Evolutionary conservation across 352 stramenopile genomes (phyloP).

Genomic region (Phytopythium sindhum): DNA sequence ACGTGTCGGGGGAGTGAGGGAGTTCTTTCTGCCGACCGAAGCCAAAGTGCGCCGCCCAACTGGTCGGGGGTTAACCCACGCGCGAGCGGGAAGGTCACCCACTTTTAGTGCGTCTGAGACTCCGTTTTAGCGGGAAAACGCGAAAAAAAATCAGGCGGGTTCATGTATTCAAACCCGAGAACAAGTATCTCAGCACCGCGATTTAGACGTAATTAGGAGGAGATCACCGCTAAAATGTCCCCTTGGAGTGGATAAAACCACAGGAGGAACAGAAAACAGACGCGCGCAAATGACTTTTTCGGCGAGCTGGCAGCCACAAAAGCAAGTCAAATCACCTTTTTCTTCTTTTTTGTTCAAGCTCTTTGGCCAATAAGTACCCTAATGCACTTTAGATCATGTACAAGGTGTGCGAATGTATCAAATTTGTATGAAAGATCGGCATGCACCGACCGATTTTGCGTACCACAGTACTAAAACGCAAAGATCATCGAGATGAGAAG

Average conservation of each 20-base stretch:
- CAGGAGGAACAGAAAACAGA: no score
- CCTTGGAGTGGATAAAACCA: background rate
- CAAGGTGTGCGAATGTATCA: no score
- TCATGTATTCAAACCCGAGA: background rate
- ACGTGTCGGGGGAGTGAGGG: background rate
- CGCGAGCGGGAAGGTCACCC: background rate
- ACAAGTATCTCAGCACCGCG: background rate
- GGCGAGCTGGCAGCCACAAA: background rate
- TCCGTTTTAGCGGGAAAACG: background rate
- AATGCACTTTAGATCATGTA: no score
- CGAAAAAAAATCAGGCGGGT: slow-evolving; percentile 1
- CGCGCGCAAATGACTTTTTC: background rate
- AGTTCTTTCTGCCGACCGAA: background rate
- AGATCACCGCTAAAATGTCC: background rate
- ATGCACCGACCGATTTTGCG: background rate
- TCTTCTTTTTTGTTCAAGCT: no score
- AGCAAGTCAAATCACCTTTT: background rate
- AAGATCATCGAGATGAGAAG: background rate
- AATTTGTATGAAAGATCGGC: background rate
- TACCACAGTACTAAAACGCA: background rate
- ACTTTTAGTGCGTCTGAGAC: background rate
- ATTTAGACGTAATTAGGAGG: background rate
- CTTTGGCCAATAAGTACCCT: no score
- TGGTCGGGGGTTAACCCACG: slow-evolving; percentile 1
- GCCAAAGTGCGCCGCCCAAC: slow-evolving; percentile 7